Base-by-base conservation (phyloP, 2,329 filamentous ascomycete species). In the Sporothrix humicola region DNA sequence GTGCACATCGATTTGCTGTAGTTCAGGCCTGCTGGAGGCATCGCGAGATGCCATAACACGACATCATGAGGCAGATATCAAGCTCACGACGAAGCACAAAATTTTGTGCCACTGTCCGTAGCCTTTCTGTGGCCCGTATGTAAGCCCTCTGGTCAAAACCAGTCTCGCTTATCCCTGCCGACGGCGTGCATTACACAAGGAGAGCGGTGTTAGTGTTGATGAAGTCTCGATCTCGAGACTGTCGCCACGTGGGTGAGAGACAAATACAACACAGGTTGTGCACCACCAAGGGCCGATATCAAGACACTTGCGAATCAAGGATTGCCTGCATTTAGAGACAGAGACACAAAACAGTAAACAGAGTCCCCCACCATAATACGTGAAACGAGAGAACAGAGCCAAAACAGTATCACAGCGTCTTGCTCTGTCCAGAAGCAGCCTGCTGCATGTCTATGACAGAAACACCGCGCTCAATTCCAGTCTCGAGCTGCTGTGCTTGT, bases 381-480 rank as follows among this genome's bases (percentile, higher is more conserved):
- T 20, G 17, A 54, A n/a, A 54, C 50, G 8, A n/a, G 6, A 17
- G 50, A 54, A n/a, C 8, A 3, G 50, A 58, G 46, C 1, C 54
- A 31, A 37, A 44, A 8, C 31, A 17, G n/a, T 26, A 13, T 20
- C 6, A 46, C 42, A 65, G 15, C 10, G n/a, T 48, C 42, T n/a
- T 46, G 61, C 31, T 66, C 61, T 48, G 12, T 6, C 42, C 42
- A 8, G 9, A 17, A 26, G 15, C n/a, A 15, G 5, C 20, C 31
- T 44, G 17, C 42, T 66, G 61, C 61, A 48, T 48, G n/a, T 48
- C 42, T 26, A 26, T 26, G 61, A 17, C 61, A 48, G 61, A 23
- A 65, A 46, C 37, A 46, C 37, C 6, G 6, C 2, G n/a, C 20
- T n/a, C 44, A 17, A 46, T n/a, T 37, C 31, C 31, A 5, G 31